Conservation (phyloP, 75 land plant genomes). For the Picea sitchensis region DNA sequence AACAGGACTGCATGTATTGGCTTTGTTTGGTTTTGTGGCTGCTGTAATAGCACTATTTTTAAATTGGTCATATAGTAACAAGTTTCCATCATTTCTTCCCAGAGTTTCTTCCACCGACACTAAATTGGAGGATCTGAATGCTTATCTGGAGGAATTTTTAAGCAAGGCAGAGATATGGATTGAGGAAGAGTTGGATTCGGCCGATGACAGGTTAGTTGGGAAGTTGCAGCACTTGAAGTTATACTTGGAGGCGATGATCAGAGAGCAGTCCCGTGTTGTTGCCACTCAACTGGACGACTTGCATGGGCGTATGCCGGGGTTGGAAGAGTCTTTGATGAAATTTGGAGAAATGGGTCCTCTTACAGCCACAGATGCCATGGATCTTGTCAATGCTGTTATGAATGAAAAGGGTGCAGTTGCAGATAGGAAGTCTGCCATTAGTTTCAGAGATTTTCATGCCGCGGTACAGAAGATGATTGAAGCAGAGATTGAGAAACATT, state of each 20-base stretch:
- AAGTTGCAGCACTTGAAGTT: conserved; percentile 44
- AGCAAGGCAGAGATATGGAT: conserved; percentile 59
- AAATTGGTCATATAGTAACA: too few relatives aligned
- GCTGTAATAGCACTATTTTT: too few relatives aligned
- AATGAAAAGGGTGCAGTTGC: conserved; percentile 30
- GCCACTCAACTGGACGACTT: conserved; percentile 21
- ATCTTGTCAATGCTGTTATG: conserved; percentile 42
- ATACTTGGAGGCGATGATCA: conserved; percentile 30
- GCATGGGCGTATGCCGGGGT: conserved; percentile 21
- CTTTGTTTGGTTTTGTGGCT: too few relatives aligned
- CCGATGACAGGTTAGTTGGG: conserved; percentile 22
- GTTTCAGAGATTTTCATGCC: conserved; percentile 60
- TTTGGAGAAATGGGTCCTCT: conserved; percentile 35
- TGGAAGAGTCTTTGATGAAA: conserved; percentile 39
- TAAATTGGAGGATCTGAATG: conserved; percentile 47
- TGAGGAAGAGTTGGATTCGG: conserved; percentile 46
- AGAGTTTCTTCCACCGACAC: background rate
- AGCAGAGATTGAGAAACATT: conserved; percentile 83
- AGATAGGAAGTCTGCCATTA: conserved; percentile 26
- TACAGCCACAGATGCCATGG: conserved; percentile 42
- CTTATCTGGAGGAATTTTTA: conserved; percentile 73
- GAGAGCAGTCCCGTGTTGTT: conserved; percentile 16
- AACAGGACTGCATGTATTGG: too few relatives aligned
- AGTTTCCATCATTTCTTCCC: background rate
- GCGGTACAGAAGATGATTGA: conserved; percentile 58